Base-by-base conservation (phyloP, 352 stramenopile species). In the Phytopythium sindhum region DNA sequence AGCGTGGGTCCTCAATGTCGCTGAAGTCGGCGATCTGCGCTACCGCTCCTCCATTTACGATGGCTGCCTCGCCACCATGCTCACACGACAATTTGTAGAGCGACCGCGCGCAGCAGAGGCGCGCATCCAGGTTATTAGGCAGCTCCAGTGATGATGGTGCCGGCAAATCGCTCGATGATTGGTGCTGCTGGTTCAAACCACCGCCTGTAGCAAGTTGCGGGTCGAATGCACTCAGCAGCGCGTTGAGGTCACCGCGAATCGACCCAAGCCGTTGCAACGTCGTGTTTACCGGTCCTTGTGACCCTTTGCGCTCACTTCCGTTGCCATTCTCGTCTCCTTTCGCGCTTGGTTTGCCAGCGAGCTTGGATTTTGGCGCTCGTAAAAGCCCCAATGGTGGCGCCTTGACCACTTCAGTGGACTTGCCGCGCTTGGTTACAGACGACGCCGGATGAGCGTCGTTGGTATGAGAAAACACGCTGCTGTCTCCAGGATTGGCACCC, bases 11-110 rank as follows among this genome's bases (percentile, higher is more conserved):
- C 15, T 91, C 86, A 0, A 84, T 58, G 57, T 94, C 86, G 29
- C 72, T 90, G 53, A 90, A 80, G 31, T 92, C 81, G 5, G 81
- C 84, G 42, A 92, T 84, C 33, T 92, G 81, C 1, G 69, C 45
- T 10, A 94, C 88, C 0, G 86, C 86, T 0, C 80, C 84, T 19
- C 80, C 80, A 2, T 71, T 39, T 31, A 94, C 86, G 61, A 94
- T 90, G 6, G 77, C 68, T 7, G 78, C 44, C 39, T 94, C 86
- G 17, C 60, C 76, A 1, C 73, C 77, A 9, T 29, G 14, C 56
- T 91, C 81, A 19, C 85, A 90, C 5, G 83, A 94, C 0, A 94
- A 65, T 52, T 94, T 94, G 72, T 91, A 94, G 1, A 94, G 67
- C 12, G 86, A 94, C 23, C 78, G 72, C 2, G 81, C 83, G 58